These are phyloP conservation scores for Diddensiella santjacobensis DNA, from an alignment of 805 yeast species.

Conservation along the genomic window DNA sequence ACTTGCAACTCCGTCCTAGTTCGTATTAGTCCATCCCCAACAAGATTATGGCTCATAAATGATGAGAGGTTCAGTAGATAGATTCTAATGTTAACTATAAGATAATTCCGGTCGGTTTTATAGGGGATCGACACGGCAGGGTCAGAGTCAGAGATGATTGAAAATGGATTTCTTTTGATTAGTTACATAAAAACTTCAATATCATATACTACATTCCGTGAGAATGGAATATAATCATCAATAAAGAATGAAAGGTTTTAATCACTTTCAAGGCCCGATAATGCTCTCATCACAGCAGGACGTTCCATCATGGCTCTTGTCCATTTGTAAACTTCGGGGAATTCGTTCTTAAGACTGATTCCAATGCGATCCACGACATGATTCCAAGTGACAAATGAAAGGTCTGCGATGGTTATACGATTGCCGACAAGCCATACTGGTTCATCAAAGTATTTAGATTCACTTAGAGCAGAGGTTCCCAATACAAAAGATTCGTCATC, in stretches of 20 bases:
- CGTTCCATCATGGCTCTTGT: conserved; percentile 93
- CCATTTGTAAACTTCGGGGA: conserved; percentile 93
- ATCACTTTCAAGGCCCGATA: conserved; percentile 53
- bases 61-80: too few relatives aligned
- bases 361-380: conserved; percentile 93
- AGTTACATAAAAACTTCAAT: not conserved
- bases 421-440: conserved; percentile 97
- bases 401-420: conserved; percentile 74
- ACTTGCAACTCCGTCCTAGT: too few relatives aligned
- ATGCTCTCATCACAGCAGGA: conserved; percentile 84
- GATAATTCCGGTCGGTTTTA: too few relatives aligned
- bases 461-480: conserved; percentile 83
- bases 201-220: not conserved
- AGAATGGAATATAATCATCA: not conserved
- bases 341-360: conserved; percentile 74
- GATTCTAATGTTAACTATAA: too few relatives aligned
- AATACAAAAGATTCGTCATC: conserved; percentile 85
- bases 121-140: too few relatives aligned
- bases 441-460: conserved; percentile 81
- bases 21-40: too few relatives aligned
- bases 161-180: not conserved
- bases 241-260: conserved; percentile 3
- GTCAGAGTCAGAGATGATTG: too few relatives aligned
- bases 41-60: too few relatives aligned
- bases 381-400: conserved; percentile 95